Percentiles rank a stretch among this genome's conserved stretches.
Conservation (phyloP, 2,329 filamentous ascomycete species). For the Scortechinia acanthostroma region DNA sequence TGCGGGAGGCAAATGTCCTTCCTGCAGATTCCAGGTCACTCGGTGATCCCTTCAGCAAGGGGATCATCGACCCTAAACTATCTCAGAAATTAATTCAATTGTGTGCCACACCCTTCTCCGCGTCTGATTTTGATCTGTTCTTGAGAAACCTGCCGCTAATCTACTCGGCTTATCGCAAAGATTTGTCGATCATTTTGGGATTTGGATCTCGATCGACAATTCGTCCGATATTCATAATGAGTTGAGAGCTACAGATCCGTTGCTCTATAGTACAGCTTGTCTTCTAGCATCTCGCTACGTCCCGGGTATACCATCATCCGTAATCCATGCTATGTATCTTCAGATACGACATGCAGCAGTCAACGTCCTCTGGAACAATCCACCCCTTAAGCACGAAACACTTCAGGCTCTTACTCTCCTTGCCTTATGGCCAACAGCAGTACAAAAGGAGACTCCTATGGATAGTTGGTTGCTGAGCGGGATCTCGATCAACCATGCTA, state of each 20-base stretch:
- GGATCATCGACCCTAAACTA: neutral
- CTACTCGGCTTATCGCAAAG: too few relatives aligned
- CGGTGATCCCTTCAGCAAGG: neutral
- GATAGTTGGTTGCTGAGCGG: slow-evolving; percentile 24
- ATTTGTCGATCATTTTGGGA: slow-evolving; percentile 19
- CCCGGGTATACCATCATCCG: slow-evolving; percentile 15
- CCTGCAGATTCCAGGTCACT: neutral
- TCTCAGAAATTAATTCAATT: neutral
- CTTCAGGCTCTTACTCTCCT: neutral
- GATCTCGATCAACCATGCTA: slow-evolving; percentile 21
- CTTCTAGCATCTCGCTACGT: slow-evolving; percentile 20
- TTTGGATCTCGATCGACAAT: slow-evolving; percentile 18
- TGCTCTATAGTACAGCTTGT: slow-evolving; percentile 21
- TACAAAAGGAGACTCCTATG: slow-evolving; percentile 20
- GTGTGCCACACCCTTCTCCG: neutral
- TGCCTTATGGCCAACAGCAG: slow-evolving; percentile 15
- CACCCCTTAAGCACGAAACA: neutral
- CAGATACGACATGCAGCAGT: neutral
- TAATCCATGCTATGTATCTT: slow-evolving; percentile 10
- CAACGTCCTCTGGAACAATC: neutral
- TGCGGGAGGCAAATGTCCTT: neutral
- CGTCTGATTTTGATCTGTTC: neutral
- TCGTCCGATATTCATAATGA: slow-evolving; percentile 17
- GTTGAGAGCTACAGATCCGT: slow-evolving; percentile 14
- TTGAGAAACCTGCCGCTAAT: too few relatives aligned